These are phyloP conservation scores for Fusarium tanahbumbuense DNA, from an alignment of 2,329 filamentous ascomycete genomes.

Conservation along the genomic window DNA sequence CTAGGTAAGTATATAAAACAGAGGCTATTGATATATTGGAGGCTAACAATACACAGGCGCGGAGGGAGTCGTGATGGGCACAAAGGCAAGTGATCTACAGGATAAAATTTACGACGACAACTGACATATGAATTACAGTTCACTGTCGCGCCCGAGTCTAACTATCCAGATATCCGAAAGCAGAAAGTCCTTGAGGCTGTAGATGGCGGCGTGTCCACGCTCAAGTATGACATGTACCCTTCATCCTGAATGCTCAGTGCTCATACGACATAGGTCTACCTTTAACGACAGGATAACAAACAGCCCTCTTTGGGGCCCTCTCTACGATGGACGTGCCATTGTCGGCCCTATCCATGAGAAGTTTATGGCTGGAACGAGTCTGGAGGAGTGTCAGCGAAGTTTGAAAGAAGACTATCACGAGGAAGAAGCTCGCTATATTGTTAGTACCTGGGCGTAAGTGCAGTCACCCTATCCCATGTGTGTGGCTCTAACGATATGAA, in stretches of 20 bases:
- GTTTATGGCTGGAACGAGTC: conserved; percentile 53
- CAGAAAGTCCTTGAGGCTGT: conserved; percentile 54
- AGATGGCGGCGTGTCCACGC: conserved; percentile 59
- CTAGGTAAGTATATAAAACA: conserved; percentile 57
- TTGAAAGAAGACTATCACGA: conserved; percentile 53
- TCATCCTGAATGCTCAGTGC: neutral
- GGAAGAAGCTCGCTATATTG: conserved; percentile 50
- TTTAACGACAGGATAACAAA: conserved; percentile 58
- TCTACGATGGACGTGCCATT: conserved; percentile 60
- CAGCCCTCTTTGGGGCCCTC: conserved; percentile 54
- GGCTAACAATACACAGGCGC: conserved; percentile 50
- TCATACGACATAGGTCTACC: conserved; percentile 47
- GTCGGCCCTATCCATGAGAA: conserved; percentile 55
- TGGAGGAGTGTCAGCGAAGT: conserved; percentile 57
- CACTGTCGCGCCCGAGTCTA: conserved; percentile 57
- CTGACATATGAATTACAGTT: conserved; percentile 53
- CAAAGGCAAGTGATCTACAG: conserved; percentile 48
- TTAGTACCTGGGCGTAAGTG: conserved; percentile 55
- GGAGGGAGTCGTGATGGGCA: conserved; percentile 59
- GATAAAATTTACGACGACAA: too few relatives aligned
- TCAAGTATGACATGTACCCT: conserved; percentile 53
- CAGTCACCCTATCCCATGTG: neutral
- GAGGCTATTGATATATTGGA: neutral
- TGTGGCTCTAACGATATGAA: conserved; percentile 10
- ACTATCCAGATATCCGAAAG: conserved; percentile 55